Percentiles rank a stretch among this genome's conserved stretches.
Evolutionary conservation across 2,329 filamentous ascomycete species (phyloP).

Genomic region (Fusarium keratoplasticum): DNA sequence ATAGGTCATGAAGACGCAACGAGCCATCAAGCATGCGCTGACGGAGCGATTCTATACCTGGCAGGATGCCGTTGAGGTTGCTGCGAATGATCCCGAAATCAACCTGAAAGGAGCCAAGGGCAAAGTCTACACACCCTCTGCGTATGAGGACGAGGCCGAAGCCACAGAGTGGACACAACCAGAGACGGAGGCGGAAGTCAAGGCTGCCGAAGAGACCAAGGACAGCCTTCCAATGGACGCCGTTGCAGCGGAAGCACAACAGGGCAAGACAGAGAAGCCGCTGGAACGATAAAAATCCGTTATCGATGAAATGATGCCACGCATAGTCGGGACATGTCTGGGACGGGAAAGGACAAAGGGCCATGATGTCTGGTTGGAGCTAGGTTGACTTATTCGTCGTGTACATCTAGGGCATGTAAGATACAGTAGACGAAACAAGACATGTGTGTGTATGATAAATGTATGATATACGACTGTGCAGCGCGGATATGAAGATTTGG

Average conservation of each 20-base stretch:
- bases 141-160: conserved; percentile 51
- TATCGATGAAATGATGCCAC: conserved; percentile 10
- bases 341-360: conserved; percentile 1
- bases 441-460: conserved; percentile 6
- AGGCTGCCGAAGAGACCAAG: conserved; percentile 26
- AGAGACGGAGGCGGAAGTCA: conserved; percentile 29
- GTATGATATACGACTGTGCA: background rate
- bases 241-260: conserved; percentile 22
- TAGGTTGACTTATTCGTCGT: conserved; percentile 27
- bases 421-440: conserved; percentile 36
- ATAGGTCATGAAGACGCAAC: conserved; percentile 82
- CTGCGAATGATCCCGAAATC: conserved; percentile 74
- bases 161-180: conserved; percentile 41
- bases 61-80: conserved; percentile 78
- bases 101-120: conserved; percentile 63
- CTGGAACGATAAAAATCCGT: conserved; percentile 20
- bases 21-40: conserved; percentile 83
- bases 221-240: conserved; percentile 19
- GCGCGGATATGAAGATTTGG: background rate
- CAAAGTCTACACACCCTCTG: conserved; percentile 61
- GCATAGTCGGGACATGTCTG: conserved; percentile 21
- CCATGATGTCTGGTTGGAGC: conserved; percentile 8
- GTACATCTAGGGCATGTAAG: conserved; percentile 45
- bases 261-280: conserved; percentile 39
- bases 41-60: conserved; percentile 92